These are phyloP conservation scores for Canavalia ensiformis DNA, from an alignment of 306 rosid species.

Conservation along the genomic window DNA sequence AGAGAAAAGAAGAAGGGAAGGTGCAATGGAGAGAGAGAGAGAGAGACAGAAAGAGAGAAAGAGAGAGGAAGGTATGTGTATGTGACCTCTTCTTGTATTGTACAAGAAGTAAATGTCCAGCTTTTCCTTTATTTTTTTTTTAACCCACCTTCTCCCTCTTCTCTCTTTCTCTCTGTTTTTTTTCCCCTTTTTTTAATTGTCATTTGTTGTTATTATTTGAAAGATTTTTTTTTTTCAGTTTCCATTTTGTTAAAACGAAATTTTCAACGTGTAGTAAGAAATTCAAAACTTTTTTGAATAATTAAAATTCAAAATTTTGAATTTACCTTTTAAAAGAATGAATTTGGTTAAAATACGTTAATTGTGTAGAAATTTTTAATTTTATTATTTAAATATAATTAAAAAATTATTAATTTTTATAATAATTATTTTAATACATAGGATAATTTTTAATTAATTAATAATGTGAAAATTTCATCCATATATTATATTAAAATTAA, in stretches of 20 bases:
- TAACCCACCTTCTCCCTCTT: slow-evolving; percentile 21
- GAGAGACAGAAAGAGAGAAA: slow-evolving; percentile 54
- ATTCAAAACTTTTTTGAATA: too few relatives aligned
- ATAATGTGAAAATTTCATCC: too few relatives aligned
- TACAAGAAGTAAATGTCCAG: slow-evolving; percentile 78
- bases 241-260: slow-evolving; percentile 29
- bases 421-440: too few relatives aligned
- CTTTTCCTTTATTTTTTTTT: slow-evolving; percentile 48
- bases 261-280: too few relatives aligned
- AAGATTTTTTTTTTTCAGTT: slow-evolving; percentile 45
- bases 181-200: not conserved
- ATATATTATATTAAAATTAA: too few relatives aligned
- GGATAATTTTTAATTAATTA: too few relatives aligned
- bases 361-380: too few relatives aligned
- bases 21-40: slow-evolving; percentile 70
- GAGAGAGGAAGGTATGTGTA: slow-evolving; percentile 56
- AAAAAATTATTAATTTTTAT: too few relatives aligned
- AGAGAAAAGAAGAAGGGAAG: slow-evolving; percentile 81
- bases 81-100: slow-evolving; percentile 76
- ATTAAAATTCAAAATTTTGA: not conserved
- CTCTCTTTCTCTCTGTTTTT: not conserved
- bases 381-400: too few relatives aligned
- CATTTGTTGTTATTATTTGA: slow-evolving; percentile 48
- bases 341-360: too few relatives aligned
- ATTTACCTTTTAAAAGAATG: slow-evolving; percentile 10